Evolutionary conservation across 176 grass and related monocot genomes (phyloP), one percentile per base, ranked within the genome.

Genomic region (Sorghum bicolor): DNA sequence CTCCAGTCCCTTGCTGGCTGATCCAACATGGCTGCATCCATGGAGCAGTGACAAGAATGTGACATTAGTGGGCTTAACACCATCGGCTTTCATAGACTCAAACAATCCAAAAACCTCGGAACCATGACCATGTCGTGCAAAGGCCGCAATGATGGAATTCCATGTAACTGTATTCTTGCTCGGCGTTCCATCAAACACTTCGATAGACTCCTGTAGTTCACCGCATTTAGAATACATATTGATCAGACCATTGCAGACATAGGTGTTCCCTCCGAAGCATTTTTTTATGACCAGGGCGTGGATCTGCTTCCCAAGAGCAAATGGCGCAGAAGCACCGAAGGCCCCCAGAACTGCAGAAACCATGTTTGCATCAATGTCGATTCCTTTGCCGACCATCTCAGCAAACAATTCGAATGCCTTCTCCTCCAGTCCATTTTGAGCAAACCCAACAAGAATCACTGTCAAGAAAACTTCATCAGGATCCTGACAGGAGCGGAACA

Each of bases 181-280:
- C 8, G 31, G 19, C 68, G 84, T 95, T 57, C 67, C 75, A 19
- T 82, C 34, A 22, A 98, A 98, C 24, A 98, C 77, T 69, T 90
- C 58, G 17, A 82, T 29, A 24, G 96, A 87, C 44, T 95, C 89
- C 34, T 61, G 34, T 11, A 98, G 34, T 36, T 98, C 93, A 25
- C 96, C 96, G 0, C 96, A 95, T 80, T 95, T 98, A 19, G 91
- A 86, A 30, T 98, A 98, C 96, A 98, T 98, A 62, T 98, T 95
- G 64, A 95, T 86, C 41, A 98, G 81, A 63, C 96, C 89, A 76
- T 98, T 98, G 85, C 84, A 90, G 50, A 98, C 89, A 53, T 91
- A 95, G 5, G 82, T 83, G 78, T 91, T 98, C 38, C 47, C 63
- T 53, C 67, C 80, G 1, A 87, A 85, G 32, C 89, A 85, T 11